phyloP scores from a whole-genome alignment of 2,329 filamentous ascomycete genomes.

The Colletotrichum liriopes region DNA sequence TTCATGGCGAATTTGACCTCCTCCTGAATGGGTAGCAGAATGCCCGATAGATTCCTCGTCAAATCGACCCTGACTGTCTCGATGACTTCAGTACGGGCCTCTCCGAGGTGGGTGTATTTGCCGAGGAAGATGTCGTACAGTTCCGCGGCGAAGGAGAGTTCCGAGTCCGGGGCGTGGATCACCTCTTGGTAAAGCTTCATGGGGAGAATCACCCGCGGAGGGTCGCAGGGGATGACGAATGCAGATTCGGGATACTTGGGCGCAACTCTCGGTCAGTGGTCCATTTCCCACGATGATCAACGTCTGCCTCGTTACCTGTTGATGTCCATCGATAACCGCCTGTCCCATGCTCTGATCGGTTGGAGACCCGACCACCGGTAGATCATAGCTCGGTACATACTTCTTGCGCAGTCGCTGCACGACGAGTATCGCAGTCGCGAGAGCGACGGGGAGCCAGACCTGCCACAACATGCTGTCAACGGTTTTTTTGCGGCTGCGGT shows the following conservation, averaged over 20 bases:
- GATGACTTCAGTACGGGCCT: slow-evolving; percentile 2
- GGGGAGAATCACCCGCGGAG: slow-evolving; percentile 34
- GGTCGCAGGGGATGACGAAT: slow-evolving; percentile 30
- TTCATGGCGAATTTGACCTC: slow-evolving; percentile 33
- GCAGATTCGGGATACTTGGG: slow-evolving; percentile 29
- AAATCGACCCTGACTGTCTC: slow-evolving; percentile 38
- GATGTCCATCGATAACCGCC: slow-evolving; percentile 20
- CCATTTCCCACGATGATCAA: too few species aligned
- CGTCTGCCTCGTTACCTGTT: not conserved
- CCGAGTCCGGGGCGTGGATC: slow-evolving; percentile 29
- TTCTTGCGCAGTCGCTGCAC: slow-evolving; percentile 23
- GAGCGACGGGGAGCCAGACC: slow-evolving; percentile 11
- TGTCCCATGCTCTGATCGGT: slow-evolving; percentile 11
- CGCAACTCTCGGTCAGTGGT: not conserved
- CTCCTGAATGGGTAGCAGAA: slow-evolving; percentile 34
- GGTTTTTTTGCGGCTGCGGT: too few species aligned
- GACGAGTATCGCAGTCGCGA: slow-evolving; percentile 1
- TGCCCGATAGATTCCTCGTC: slow-evolving; percentile 8
- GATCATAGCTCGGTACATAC: slow-evolving; percentile 10
- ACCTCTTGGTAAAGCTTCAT: slow-evolving; percentile 38
- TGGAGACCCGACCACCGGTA: slow-evolving; percentile 28
- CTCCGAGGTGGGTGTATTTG: slow-evolving; percentile 41
- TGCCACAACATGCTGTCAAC: slow-evolving; percentile 29
- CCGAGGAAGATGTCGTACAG: slow-evolving; percentile 43
- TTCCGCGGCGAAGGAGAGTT: slow-evolving; percentile 32